Evolutionary conservation across 106 monocot genomes (phyloP), one percentile per base, ranked within the genome.

Genomic region (Dendrobium nobile): DNA sequence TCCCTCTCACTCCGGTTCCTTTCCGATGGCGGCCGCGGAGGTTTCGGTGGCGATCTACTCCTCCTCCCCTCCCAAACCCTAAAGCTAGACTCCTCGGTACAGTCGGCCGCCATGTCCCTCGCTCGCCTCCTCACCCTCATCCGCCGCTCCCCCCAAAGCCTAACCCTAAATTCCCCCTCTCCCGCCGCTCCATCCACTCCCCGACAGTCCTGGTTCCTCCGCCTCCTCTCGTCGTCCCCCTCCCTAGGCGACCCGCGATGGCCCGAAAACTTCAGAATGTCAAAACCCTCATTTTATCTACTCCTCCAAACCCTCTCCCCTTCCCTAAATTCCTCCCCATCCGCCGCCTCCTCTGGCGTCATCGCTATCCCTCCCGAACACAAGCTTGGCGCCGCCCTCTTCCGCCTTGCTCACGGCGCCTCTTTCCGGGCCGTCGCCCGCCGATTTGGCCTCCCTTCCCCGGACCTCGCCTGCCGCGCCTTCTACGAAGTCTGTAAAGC

Each of bases 401-500:
- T 85, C 84, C 92, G 85, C 54, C 94, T 94, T 77, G 89, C 92
- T 16, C 95, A 95, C 81, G 90, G 82, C 31, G 87, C 85, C 20
- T 85, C 86, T 0, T 87, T 84, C 74, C 41, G 19, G 75, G 18
- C 44, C 72, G 79, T 95, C 37, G 82, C 90, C 54, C 73, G 79
- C 72, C 87, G 82, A 27, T 92, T 97, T 58, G 89, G 82, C 79
- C 82, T 92, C 64, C 59, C 84, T 17, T 81, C 84, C 33, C 81
- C 88, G 10, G 47, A 87, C 64, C 51, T 79, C 45, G 90, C 94
- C 75, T 87, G 86, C 77, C 87, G 89, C 19, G 85, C 85, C 22
- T 94, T 94, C 86, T 97, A 94, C 85, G 90, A 89, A 80, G 83
- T 86, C 51, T 82, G 85, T 80, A 75, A 78, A 28, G 88, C 91